These are phyloP conservation scores for Pichia sp. DNA, from an alignment of 1,139 yeast species.

Conservation along the genomic window DNA sequence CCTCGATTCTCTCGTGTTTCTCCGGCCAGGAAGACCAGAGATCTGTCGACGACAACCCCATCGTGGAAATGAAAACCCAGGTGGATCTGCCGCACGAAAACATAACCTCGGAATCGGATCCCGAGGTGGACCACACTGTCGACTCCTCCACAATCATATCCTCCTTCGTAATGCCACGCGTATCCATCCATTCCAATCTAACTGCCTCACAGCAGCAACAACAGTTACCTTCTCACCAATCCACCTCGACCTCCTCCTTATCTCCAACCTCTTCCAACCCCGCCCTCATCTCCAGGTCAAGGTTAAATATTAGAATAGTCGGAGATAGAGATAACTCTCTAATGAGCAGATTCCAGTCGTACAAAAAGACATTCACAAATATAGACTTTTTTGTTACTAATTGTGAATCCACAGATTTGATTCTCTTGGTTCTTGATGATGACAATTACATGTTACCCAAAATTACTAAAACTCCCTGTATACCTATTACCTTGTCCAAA, in stretches of 20 bases:
- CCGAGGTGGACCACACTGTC: slow-evolving; percentile 22
- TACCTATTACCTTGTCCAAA: slow-evolving; percentile 26
- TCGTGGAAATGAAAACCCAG: not conserved
- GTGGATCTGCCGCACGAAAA: not conserved
- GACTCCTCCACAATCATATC: slow-evolving; percentile 30
- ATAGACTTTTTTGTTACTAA: slow-evolving; percentile 24
- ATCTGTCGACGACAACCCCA: slow-evolving; percentile 1
- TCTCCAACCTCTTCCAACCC: not conserved
- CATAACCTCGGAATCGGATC: slow-evolving; percentile 9
- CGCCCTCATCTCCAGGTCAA: not conserved
- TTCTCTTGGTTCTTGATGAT: slow-evolving; percentile 26
- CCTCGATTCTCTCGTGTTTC: slow-evolving; percentile 30
- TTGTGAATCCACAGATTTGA: slow-evolving; percentile 22
- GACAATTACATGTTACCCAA: slow-evolving; percentile 30
- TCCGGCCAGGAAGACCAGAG: slow-evolving; percentile 28
- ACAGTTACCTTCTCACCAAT: not conserved
- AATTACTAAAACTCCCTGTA: slow-evolving; percentile 28
- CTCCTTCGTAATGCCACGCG: slow-evolving; percentile 35
- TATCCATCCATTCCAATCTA: slow-evolving; percentile 16
- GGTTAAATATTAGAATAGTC: slow-evolving; percentile 26
- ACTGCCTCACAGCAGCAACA: not conserved
- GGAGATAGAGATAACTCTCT: slow-evolving; percentile 25
- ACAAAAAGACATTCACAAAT: slow-evolving; percentile 27
- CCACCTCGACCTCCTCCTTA: not conserved
- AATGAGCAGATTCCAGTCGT: slow-evolving; percentile 24